A percentile compares a stretch with the other conserved stretches of the same genome.
These are phyloP conservation scores for Aspergillus taichungensis DNA, from an alignment of 495 filamentous ascomycete species.

Conservation along the genomic window DNA sequence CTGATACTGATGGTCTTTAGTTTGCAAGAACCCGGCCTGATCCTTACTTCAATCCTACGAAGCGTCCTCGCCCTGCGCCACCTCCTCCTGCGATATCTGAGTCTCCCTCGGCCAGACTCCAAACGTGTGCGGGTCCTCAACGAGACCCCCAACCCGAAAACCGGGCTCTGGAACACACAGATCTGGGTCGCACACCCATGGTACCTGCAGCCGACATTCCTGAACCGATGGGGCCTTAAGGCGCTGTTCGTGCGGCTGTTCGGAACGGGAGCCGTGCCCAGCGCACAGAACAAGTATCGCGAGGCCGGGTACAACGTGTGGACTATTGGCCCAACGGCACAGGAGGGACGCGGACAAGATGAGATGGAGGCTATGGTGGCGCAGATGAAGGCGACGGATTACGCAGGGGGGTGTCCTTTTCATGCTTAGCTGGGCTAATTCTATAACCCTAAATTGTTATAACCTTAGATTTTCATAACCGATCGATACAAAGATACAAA, in stretches of 20 bases:
- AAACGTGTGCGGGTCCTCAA: constrained; percentile 1
- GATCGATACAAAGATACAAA: too few species aligned
- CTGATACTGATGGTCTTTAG: not conserved
- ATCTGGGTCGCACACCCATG: constrained; percentile 7
- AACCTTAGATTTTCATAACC: too few species aligned
- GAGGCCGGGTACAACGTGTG: constrained; percentile 4
- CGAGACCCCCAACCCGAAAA: not conserved
- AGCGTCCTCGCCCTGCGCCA: constrained; percentile 19
- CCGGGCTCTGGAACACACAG: constrained; percentile 2
- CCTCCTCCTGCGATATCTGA: constrained; percentile 36
- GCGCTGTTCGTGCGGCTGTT: constrained; percentile 3
- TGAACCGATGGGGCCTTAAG: constrained; percentile 6
- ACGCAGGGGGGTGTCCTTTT: constrained; percentile 3
- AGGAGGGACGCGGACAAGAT: constrained; percentile 2
- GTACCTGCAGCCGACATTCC: constrained; percentile 9
- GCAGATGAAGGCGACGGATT: not conserved
- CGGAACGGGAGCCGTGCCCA: constrained; percentile 1
- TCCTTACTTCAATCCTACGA: not conserved
- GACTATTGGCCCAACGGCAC: constrained; percentile 3
- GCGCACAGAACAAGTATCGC: not conserved
- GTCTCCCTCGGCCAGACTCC: constrained; percentile 32
- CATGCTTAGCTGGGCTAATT: not conserved
- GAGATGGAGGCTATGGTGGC: constrained; percentile 2
- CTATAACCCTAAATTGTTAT: too few species aligned
- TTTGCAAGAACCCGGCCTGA: not conserved